Evolutionary conservation across 1,284 basidiomycete genomes (phyloP).

Genomic region (Moesziomyces parantarcticus): DNA sequence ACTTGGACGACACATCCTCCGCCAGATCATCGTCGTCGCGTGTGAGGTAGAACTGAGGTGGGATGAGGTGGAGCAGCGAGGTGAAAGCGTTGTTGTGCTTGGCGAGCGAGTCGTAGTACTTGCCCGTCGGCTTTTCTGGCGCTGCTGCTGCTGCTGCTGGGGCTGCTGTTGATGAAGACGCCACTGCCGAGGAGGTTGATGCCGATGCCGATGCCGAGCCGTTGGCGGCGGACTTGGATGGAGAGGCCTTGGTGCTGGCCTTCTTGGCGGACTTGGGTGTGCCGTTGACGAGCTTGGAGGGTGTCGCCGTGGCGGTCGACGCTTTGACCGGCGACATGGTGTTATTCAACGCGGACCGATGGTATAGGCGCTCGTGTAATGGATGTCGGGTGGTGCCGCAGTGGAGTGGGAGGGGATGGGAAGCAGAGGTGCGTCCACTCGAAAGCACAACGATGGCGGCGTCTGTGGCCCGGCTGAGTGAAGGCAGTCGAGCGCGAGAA

Average conservation of each 20-base stretch:
- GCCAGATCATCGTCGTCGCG: conserved; percentile 48
- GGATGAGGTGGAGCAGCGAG: conserved; percentile 58
- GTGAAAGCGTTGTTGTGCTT: conserved; percentile 59
- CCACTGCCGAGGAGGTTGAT: conserved; percentile 20
- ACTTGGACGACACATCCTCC: conserved; percentile 48
- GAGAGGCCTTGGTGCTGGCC: conserved; percentile 14
- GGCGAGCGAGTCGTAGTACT: conserved; percentile 44
- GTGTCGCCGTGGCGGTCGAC: neutral
- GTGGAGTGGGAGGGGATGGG: no score
- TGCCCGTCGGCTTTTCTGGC: conserved; percentile 5
- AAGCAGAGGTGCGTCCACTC: no score
- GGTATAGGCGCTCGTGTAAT: no score
- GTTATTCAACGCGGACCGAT: no score
- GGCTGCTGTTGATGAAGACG: conserved; percentile 8
- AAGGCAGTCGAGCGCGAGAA: conserved; percentile 2
- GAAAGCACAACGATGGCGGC: no score
- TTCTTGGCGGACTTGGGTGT: conserved; percentile 17
- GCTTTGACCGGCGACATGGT: neutral
- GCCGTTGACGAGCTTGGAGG: conserved; percentile 9
- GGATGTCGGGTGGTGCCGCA: no score
- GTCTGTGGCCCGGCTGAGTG: no score
- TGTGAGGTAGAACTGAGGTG: conserved; percentile 62
- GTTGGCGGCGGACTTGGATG: conserved; percentile 6
- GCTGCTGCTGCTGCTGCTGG: neutral
- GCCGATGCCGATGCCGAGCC: conserved; percentile 5